Evolutionary conservation across 768 basidiomycete genomes (phyloP).

Genomic region (Phaeolepiota aurea): DNA sequence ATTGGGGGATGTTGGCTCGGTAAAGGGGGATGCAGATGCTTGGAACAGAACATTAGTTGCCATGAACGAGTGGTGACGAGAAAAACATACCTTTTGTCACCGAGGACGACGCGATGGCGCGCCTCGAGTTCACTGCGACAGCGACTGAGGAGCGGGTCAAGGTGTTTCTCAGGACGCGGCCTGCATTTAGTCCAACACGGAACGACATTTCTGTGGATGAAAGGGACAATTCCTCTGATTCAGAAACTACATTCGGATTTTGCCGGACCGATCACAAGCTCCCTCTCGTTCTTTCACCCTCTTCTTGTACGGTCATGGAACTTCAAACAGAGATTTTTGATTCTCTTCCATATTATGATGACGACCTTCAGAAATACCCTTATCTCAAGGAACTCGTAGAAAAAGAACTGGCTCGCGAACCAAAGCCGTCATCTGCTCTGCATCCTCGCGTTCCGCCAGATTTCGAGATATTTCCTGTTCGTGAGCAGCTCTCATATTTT

Average conservation of each 20-base stretch:
- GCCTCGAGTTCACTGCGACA: slow-evolving; percentile 17
- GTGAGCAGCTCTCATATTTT: slow-evolving; percentile 27
- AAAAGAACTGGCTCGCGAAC: slow-evolving; percentile 65
- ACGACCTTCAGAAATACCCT: slow-evolving; percentile 76
- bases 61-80: slow-evolving; percentile 3
- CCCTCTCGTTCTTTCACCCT: slow-evolving; percentile 1
- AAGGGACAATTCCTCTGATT: slow-evolving; percentile 7
- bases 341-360: slow-evolving; percentile 91
- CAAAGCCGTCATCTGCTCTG: slow-evolving; percentile 46
- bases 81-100: slow-evolving; percentile 36
- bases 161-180: slow-evolving; percentile 31
- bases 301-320: slow-evolving; percentile 10
- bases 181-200: slow-evolving; percentile 32
- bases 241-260: slow-evolving; percentile 19
- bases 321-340: slow-evolving; percentile 49
- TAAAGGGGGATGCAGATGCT: slow-evolving; percentile 76
- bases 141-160: slow-evolving; percentile 22
- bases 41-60: slow-evolving; percentile 7
- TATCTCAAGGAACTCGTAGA: slow-evolving; percentile 69
- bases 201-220: slow-evolving; percentile 22
- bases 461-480: slow-evolving; percentile 59
- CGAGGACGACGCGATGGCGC: slow-evolving; percentile 40
- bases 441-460: slow-evolving; percentile 69
- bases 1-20: slow-evolving; percentile 85
- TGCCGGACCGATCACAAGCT: slow-evolving; percentile 18